Percentiles rank a stretch among this genome's conserved stretches.
Conservation (phyloP, 306 rosid species). For the Cucurbita pepo region DNA sequence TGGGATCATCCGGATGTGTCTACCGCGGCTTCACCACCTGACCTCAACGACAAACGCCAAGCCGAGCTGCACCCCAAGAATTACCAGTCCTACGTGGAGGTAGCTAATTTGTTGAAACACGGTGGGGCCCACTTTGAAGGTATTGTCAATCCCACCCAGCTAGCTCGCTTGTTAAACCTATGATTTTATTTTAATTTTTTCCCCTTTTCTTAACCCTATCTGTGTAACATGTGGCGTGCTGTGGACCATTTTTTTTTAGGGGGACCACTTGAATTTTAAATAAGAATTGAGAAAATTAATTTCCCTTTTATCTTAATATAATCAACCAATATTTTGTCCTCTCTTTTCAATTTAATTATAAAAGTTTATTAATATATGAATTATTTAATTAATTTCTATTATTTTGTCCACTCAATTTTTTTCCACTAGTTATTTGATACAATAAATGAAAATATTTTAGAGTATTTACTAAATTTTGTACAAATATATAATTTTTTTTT, state of each 20-base stretch:
- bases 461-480: too few species aligned
- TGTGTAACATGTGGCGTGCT: not conserved
- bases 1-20: constrained; percentile 25
- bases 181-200: constrained; percentile 14
- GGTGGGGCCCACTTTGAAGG: constrained; percentile 57
- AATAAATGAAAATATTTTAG: too few species aligned
- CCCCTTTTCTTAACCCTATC: not conserved
- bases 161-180: constrained; percentile 52
- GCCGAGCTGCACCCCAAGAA: constrained; percentile 18
- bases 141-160: constrained; percentile 73
- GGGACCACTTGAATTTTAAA: not conserved
- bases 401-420: too few species aligned
- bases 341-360: not conserved
- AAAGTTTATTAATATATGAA: too few species aligned
- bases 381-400: too few species aligned
- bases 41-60: not conserved
- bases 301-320: not conserved
- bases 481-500: too few species aligned
- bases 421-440: too few species aligned
- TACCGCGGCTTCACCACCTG: not conserved
- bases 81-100: constrained; percentile 42
- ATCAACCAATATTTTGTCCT: not conserved
- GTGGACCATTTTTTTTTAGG: not conserved
- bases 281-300: not conserved
- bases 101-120: constrained; percentile 36